Evolutionary conservation across 768 basidiomycete genomes (phyloP).

Genomic region (Pulveroboletus sp.): DNA sequence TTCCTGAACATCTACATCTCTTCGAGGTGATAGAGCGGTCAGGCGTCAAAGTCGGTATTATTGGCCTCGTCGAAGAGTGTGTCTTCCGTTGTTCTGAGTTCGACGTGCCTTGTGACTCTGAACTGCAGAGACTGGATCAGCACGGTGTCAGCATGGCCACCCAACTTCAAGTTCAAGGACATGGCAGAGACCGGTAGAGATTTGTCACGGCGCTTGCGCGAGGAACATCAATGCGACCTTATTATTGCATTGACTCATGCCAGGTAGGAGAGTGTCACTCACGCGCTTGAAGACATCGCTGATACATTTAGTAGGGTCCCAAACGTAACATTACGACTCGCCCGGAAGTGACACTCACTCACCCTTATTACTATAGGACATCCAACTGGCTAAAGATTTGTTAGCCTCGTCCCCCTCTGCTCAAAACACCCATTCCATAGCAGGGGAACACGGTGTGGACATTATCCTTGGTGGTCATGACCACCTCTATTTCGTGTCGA

Average conservation of each 20-base stretch:
- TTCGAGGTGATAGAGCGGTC: slow-evolving; percentile 65
- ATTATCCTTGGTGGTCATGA: slow-evolving; percentile 87
- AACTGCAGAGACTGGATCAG: slow-evolving; percentile 76
- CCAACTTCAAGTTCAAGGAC: slow-evolving; percentile 67
- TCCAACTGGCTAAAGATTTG: slow-evolving; percentile 62
- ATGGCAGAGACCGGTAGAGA: slow-evolving; percentile 71
- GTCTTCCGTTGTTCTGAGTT: slow-evolving; percentile 5
- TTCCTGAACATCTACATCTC: slow-evolving; percentile 58
- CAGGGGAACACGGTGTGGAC: slow-evolving; percentile 69
- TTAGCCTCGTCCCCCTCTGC: slow-evolving; percentile 53
- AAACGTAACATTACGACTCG: slow-evolving; percentile 21
- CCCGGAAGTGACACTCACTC: slow-evolving; percentile 1
- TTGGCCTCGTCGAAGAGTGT: slow-evolving; percentile 86
- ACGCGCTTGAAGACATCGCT: background rate
- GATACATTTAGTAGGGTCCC: slow-evolving; percentile 20
- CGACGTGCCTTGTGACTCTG: background rate
- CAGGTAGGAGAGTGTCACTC: slow-evolving; percentile 39
- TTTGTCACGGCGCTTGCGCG: slow-evolving; percentile 69
- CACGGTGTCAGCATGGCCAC: slow-evolving; percentile 84
- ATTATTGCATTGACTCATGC: slow-evolving; percentile 85
- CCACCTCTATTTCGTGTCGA: slow-evolving; percentile 72
- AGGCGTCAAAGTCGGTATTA: slow-evolving; percentile 70
- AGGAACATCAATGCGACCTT: slow-evolving; percentile 68
- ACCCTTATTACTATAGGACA: slow-evolving; percentile 46
- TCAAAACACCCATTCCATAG: slow-evolving; percentile 41